phyloP scores from a whole-genome alignment of 164 flowering plant genomes.

The Chimonanthus praecox region DNA sequence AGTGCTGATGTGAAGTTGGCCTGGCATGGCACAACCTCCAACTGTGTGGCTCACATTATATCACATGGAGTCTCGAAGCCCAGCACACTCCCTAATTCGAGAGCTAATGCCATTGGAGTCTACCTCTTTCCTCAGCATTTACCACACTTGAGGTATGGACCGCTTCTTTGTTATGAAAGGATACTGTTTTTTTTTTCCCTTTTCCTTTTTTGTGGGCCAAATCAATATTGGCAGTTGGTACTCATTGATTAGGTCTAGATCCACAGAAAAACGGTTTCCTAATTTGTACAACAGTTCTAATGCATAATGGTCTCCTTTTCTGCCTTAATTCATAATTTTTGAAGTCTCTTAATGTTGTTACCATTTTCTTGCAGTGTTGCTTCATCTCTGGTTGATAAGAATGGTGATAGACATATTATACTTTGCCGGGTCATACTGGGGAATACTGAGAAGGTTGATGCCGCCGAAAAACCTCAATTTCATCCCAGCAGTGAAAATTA shows the following conservation, averaged over 20 bases:
- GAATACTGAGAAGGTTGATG: constrained; percentile 37
- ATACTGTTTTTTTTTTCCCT: too few species aligned
- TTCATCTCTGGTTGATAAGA: constrained; percentile 27
- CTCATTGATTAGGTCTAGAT: too few species aligned
- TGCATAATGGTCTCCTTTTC: too few species aligned
- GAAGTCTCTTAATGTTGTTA: not conserved
- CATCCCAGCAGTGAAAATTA: constrained; percentile 34
- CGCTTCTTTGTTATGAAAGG: too few species aligned
- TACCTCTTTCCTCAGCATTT: constrained; percentile 31
- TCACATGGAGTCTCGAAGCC: constrained; percentile 40
- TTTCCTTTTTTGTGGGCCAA: too few species aligned
- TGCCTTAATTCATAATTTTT: too few species aligned
- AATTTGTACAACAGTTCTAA: too few species aligned
- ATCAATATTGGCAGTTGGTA: too few species aligned
- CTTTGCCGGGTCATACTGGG: constrained; percentile 59
- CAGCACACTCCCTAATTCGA: constrained; percentile 6
- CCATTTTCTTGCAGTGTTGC: constrained; percentile 26
- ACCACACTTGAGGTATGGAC: constrained; percentile 37
- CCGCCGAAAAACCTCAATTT: constrained; percentile 30
- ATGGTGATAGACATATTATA: constrained; percentile 45
- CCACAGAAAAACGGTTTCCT: too few species aligned
- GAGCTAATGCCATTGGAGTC: constrained; percentile 35
- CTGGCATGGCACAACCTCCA: constrained; percentile 39
- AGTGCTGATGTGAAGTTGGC: constrained; percentile 30
- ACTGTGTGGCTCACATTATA: constrained; percentile 25